Evolutionary conservation across 177 flowering plant genomes (phyloP).

Genomic region (Vitis hybrid): DNA sequence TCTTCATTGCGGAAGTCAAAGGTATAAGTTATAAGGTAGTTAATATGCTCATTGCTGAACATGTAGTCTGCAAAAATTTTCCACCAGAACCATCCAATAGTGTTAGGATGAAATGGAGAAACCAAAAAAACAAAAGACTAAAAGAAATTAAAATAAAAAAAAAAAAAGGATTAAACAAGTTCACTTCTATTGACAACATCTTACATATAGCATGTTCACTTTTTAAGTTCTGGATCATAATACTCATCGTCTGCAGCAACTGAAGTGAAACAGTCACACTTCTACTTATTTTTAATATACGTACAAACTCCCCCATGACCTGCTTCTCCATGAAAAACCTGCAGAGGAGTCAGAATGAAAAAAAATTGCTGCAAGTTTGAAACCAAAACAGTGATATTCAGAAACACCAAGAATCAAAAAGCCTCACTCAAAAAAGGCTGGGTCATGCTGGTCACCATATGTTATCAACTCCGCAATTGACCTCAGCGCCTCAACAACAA

Average conservation of each 20-base stretch:
- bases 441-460: conserved; percentile 96
- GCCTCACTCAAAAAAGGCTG: conserved; percentile 89
- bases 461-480: conserved; percentile 94
- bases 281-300: conserved; percentile 71
- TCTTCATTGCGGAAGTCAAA: conserved; percentile 96
- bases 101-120: not conserved
- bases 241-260: conserved; percentile 92
- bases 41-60: conserved; percentile 94
- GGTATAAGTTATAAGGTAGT: conserved; percentile 79
- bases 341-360: conserved; percentile 18
- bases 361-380: not conserved
- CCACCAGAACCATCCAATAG: conserved; percentile 6
- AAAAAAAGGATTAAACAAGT: too few species aligned
- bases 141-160: too few species aligned
- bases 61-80: conserved; percentile 74
- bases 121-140: not conserved
- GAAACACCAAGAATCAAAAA: conserved; percentile 7
- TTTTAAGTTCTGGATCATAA: conserved; percentile 94
- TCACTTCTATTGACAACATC: conserved; percentile 20
- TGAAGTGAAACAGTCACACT: conserved; percentile 72
- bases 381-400: not conserved
- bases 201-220: conserved; percentile 96
- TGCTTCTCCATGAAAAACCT: conserved; percentile 99
- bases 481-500: conserved; percentile 91
- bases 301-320: conserved; percentile 91